A percentile compares a stretch with the other conserved stretches of the same genome.
These are phyloP conservation scores for Prunus armeniaca DNA, from an alignment of 306 rosid species.

Conservation along the genomic window DNA sequence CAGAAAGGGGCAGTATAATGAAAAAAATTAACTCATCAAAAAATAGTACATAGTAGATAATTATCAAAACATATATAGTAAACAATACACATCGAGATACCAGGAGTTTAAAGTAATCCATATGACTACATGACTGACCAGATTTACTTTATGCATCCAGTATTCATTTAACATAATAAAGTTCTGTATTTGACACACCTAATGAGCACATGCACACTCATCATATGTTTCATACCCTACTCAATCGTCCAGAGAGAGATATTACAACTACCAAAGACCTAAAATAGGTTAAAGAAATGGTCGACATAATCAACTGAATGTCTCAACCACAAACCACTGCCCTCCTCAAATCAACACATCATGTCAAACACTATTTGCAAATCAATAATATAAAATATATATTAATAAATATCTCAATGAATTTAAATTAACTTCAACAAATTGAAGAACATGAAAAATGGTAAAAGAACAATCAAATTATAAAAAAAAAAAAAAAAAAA, in stretches of 20 bases:
- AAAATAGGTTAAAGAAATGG: background rate
- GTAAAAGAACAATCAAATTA: background rate
- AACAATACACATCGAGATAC: background rate
- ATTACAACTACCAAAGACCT: background rate
- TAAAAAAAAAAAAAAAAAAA: background rate
- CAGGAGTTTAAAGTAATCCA: background rate
- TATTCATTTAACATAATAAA: background rate
- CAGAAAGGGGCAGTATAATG: background rate
- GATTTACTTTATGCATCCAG: background rate
- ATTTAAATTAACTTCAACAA: background rate
- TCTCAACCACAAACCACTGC: background rate
- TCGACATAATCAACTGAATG: background rate
- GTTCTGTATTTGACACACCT: too few relatives aligned
- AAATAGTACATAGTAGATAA: background rate
- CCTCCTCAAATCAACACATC: slow-evolving; percentile 1
- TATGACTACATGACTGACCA: background rate
- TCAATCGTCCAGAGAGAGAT: background rate
- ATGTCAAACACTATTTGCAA: background rate
- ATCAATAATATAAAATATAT: background rate
- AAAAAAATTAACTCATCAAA: background rate
- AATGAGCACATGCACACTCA: too few relatives aligned
- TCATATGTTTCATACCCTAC: too few relatives aligned
- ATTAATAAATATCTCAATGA: background rate
- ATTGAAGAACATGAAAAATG: background rate
- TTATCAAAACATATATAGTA: background rate